Percentiles rank a stretch among this genome's conserved stretches.
These are phyloP conservation scores for Glaciozyma antarctica DNA, from an alignment of 768 basidiomycete genomes.

Conservation along the genomic window DNA sequence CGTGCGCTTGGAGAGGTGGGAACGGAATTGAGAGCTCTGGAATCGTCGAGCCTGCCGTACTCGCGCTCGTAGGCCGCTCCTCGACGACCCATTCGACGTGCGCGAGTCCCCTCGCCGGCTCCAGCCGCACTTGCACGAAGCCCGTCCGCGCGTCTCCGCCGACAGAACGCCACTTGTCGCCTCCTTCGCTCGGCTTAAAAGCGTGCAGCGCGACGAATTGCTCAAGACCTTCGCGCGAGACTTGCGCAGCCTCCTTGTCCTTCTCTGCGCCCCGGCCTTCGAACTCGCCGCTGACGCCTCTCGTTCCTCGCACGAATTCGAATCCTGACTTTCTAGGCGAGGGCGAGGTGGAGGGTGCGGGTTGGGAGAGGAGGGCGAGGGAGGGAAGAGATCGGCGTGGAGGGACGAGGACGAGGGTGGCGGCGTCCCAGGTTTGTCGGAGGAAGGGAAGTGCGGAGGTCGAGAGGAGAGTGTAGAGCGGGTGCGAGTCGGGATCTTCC, in stretches of 20 bases:
- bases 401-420: neutral
- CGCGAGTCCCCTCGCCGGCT: neutral
- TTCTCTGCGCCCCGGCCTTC: neutral
- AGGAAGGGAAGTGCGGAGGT: neutral
- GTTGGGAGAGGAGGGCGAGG: neutral
- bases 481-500: conserved; percentile 3
- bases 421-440: neutral
- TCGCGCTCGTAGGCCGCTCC: too few species aligned
- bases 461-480: conserved; percentile 1
- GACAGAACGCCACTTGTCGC: neutral
- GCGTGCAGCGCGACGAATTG: neutral
- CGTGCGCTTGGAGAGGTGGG: too few species aligned
- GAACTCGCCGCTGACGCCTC: neutral
- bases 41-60: too few species aligned
- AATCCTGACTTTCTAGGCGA: neutral
- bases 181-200: neutral
- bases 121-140: neutral
- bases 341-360: neutral
- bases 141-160: neutral
- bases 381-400: neutral
- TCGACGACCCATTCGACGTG: neutral
- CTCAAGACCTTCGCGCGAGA: neutral
- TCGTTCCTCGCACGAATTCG: neutral
- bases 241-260: neutral
- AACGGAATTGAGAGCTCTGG: too few species aligned